Evolutionary conservation across 495 filamentous ascomycete genomes (phyloP).

Genomic region (Neurospora hispaniola): DNA sequence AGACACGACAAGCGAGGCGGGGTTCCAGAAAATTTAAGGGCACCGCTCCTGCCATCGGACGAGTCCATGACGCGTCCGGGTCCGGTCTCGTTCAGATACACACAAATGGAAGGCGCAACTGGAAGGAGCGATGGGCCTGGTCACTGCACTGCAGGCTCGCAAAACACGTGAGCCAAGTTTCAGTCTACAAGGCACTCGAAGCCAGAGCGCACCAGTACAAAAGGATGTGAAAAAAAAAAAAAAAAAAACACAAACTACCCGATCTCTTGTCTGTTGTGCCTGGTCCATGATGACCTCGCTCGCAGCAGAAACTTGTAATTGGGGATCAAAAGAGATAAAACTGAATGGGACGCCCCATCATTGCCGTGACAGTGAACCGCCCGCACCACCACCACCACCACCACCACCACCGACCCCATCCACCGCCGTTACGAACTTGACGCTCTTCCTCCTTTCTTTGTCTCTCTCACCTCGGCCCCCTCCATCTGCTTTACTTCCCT

Average conservation of each 20-base stretch:
- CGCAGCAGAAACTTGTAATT: not conserved
- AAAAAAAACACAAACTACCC: not conserved
- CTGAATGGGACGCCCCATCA: not conserved
- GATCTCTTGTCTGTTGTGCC: not conserved
- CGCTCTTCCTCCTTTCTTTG: slow-evolving; percentile 43
- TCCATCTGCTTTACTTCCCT: slow-evolving; percentile 29
- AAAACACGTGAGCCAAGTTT: not conserved
- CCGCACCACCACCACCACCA: not conserved
- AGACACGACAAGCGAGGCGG: not conserved
- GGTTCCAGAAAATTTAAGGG: not conserved
- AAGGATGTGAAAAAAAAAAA: not conserved
- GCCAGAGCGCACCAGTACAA: not conserved
- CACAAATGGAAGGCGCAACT: not conserved
- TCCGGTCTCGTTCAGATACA: not conserved
- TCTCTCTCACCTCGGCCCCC: slow-evolving; percentile 13
- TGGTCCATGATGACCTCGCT: not conserved
- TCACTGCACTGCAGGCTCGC: not conserved
- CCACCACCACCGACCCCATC: not conserved
- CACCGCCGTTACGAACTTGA: slow-evolving; percentile 37
- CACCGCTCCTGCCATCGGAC: not conserved
- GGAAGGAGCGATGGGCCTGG: not conserved
- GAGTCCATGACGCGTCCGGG: not conserved
- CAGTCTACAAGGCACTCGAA: not conserved
- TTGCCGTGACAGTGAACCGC: not conserved
- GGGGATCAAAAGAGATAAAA: not conserved